Base-by-base conservation (phyloP, 192 early-diverging fungal genomes). In the Obelidium mucronatum region DNA sequence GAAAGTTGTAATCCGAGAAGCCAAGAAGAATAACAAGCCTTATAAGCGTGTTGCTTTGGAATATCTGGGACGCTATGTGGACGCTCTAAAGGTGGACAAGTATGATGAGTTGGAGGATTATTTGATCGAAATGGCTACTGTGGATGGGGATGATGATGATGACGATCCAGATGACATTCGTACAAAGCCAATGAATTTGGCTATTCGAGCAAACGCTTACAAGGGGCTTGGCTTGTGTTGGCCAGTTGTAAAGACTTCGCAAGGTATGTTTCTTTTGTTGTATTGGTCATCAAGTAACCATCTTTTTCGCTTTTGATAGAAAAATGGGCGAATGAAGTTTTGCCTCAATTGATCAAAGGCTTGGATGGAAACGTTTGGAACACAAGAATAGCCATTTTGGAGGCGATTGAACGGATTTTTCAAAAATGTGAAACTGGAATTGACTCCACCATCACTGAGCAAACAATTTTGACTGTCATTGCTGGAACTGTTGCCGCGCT, bases 341-440 rank as follows among this genome's bases (percentile, higher is more conserved):
- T 80, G 15, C 22, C 60, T 2, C 70, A 84, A 5, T 73, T 95
- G 39, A 80, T 85, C 0, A 76, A 78, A 8, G 80, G 86, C 22
- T 81, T 93, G 1, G 80, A 87, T 3, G 87, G 83, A 1, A 90
- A 93, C 40, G 87, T 95, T 26, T 97, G 96, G 96, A 96, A 96
- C 77, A 90, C 94, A 2, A 85, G 91, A 4, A 75, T 92, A 1
- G 89, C 90, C 8, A 85, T 93, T 19, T 78, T 96, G 39, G 91
- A 93, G 26, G 85, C 89, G 5, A 55, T 96, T 8, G 76, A 87
- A 0, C 83, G 77, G 19, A 84, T 94, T 31, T 48, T 94, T n/a
- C 69, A 74, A 24, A 80, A 82, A 52, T 63, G 80, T 31, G 59
- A 37, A 26, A 48, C 53, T 26, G 33, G 40, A 31, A 56, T 52